phyloP scores from a whole-genome alignment of 2,329 filamentous ascomycete genomes.

The Phyllosticta citribraziliensis region DNA sequence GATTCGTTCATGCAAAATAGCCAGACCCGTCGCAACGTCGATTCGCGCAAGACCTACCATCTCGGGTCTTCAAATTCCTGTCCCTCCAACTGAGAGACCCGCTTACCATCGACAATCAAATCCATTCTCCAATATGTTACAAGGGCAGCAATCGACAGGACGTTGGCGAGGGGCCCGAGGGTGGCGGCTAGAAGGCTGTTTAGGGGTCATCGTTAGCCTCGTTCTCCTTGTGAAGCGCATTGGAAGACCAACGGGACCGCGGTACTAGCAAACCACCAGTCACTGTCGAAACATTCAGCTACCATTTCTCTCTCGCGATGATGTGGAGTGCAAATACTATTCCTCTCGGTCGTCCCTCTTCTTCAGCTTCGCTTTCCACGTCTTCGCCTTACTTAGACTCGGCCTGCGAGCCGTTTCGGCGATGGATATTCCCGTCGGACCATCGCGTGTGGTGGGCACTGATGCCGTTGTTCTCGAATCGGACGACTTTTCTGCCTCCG shows the following conservation, averaged over 20 bases:
- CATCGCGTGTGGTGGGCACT: neutral
- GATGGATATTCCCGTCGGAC: neutral
- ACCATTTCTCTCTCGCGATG: neutral
- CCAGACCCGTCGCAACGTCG: neutral
- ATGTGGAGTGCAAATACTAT: neutral
- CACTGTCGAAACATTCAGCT: constrained; percentile 12
- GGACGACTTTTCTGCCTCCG: neutral
- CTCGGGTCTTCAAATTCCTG: constrained; percentile 55
- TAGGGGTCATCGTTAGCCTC: neutral
- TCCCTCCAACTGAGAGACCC: constrained; percentile 43
- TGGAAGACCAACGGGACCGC: constrained; percentile 19
- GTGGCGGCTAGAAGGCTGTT: constrained; percentile 63
- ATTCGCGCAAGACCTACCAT: constrained; percentile 46
- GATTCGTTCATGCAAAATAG: neutral
- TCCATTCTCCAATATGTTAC: constrained; percentile 67
- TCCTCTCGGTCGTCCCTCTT: neutral
- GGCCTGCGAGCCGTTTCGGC: neutral
- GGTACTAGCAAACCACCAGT: constrained; percentile 32
- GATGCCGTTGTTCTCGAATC: neutral
- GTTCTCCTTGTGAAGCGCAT: too few species aligned
- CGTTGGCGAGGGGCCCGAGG: constrained; percentile 75
- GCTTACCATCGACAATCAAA: constrained; percentile 37
- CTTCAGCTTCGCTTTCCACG: neutral
- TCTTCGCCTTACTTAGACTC: neutral
- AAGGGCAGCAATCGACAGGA: constrained; percentile 80